phyloP scores from a whole-genome alignment of 306 rosid species.

The Vicia faba region DNA sequence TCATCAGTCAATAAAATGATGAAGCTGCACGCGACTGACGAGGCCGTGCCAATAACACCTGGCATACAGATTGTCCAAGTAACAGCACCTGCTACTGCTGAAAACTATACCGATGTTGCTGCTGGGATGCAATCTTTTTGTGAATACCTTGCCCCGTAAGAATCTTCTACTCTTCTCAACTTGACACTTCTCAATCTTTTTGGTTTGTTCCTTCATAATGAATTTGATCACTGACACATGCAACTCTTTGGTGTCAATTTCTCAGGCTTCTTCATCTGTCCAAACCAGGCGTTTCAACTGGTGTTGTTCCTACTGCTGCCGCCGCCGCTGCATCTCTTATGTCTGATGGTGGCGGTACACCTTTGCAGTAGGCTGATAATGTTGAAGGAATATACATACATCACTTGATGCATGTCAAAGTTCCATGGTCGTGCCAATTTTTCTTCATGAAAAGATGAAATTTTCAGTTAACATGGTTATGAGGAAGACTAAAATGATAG shows the following conservation, averaged over 20 bases:
- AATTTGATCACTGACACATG: slow-evolving; percentile 18
- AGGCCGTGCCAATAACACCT: slow-evolving; percentile 85
- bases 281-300: slow-evolving; percentile 88
- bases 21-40: slow-evolving; percentile 86
- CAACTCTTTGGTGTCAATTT: slow-evolving; percentile 38
- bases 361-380: slow-evolving; percentile 44
- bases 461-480: neutral
- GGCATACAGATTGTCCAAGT: slow-evolving; percentile 96
- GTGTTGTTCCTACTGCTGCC: slow-evolving; percentile 95
- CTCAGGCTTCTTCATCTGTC: slow-evolving; percentile 93
- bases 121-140: slow-evolving; percentile 79
- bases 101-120: slow-evolving; percentile 73
- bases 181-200: neutral
- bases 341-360: slow-evolving; percentile 86
- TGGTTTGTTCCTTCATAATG: slow-evolving; percentile 12
- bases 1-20: slow-evolving; percentile 88
- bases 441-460: neutral
- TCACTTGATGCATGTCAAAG: neutral
- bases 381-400: neutral
- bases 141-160: slow-evolving; percentile 99
- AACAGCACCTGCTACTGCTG: slow-evolving; percentile 87
- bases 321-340: slow-evolving; percentile 97
- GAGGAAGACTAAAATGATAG: no score
- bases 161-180: slow-evolving; percentile 24
- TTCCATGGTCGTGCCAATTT: neutral